These are phyloP conservation scores for Podosphaera aphanis DNA, from an alignment of 2,329 filamentous ascomycete genomes.

Conservation along the genomic window DNA sequence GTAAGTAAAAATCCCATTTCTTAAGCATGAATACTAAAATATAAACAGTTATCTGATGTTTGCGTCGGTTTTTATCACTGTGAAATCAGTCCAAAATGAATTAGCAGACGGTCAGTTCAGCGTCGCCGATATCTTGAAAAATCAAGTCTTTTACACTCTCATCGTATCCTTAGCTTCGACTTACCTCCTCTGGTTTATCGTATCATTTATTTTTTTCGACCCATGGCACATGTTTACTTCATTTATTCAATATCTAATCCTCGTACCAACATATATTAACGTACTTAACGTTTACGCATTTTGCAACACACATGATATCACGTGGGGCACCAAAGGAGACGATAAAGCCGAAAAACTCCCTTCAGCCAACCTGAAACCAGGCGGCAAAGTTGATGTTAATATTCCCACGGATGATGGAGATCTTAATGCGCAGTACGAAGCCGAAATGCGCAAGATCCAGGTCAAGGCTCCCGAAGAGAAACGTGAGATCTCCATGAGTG, in stretches of 20 bases:
- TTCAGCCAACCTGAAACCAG: constrained; percentile 72
- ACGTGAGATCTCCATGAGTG: constrained; percentile 31
- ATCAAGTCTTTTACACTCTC: constrained; percentile 75
- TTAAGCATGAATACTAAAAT: constrained; percentile 3
- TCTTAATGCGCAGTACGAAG: constrained; percentile 82
- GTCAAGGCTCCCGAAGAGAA: constrained; percentile 53
- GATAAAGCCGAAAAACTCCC: constrained; percentile 84
- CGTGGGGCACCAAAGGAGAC: constrained; percentile 95
- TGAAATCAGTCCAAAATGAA: constrained; percentile 58
- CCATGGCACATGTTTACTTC: constrained; percentile 99
- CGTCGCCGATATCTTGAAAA: constrained; percentile 53
- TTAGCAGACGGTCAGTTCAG: constrained; percentile 39
- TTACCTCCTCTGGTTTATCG: constrained; percentile 77
- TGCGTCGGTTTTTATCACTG: constrained; percentile 82
- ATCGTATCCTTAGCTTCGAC: constrained; percentile 84
- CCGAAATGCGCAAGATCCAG: constrained; percentile 52
- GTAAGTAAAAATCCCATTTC: constrained; percentile 24
- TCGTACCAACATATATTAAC: constrained; percentile 94
- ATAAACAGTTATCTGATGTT: constrained; percentile 62
- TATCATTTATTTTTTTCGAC: constrained; percentile 84
- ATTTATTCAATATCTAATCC: constrained; percentile 78
- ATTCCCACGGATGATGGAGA: constrained; percentile 79
- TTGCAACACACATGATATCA: constrained; percentile 94
- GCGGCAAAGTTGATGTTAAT: constrained; percentile 78
- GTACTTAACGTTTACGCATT: constrained; percentile 98